These are phyloP conservation scores for Paramarasmius palmivorus DNA, from an alignment of 1,284 basidiomycete species.

Conservation along the genomic window DNA sequence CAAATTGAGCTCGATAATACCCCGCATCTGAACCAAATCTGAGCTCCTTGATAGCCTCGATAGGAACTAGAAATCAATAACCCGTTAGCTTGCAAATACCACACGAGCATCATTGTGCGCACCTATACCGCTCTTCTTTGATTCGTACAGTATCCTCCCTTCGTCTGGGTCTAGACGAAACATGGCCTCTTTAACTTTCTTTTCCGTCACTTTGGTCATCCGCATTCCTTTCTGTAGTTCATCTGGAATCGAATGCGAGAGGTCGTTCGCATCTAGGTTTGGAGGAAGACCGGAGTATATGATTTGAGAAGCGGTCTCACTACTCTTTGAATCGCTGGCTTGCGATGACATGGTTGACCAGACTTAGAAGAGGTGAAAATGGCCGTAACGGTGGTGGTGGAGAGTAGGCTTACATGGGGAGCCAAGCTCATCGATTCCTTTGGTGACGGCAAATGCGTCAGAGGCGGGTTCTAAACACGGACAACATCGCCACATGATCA, in stretches of 20 bases:
- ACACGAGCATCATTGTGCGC: conserved; percentile 31
- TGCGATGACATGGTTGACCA: too few relatives aligned
- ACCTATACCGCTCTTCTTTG: conserved; percentile 78
- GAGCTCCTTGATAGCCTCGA: conserved; percentile 91
- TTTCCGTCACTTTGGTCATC: conserved; percentile 89
- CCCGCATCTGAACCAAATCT: conserved; percentile 77
- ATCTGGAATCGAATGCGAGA: conserved; percentile 5
- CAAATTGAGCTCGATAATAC: conserved; percentile 79
- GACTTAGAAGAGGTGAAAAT: too few relatives aligned
- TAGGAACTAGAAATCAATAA: conserved; percentile 59
- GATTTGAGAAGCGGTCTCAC: background rate
- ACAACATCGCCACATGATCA: too few relatives aligned
- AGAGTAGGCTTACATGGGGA: too few relatives aligned
- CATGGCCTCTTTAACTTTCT: conserved; percentile 75
- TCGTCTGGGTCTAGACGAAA: conserved; percentile 80
- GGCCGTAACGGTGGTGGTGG: too few relatives aligned
- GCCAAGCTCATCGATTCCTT: too few relatives aligned
- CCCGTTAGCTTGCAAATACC: conserved; percentile 5
- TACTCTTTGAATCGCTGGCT: too few relatives aligned
- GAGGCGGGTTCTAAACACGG: too few relatives aligned
- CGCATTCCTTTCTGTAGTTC: conserved; percentile 9
- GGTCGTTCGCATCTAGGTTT: background rate
- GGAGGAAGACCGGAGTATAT: background rate
- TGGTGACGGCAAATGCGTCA: too few relatives aligned
- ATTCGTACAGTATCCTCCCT: conserved; percentile 84